A percentile compares a stretch with the other conserved stretches of the same genome.
These are phyloP conservation scores for Melastoma malabathricum DNA, from an alignment of 345 rosid species.

Conservation along the genomic window DNA sequence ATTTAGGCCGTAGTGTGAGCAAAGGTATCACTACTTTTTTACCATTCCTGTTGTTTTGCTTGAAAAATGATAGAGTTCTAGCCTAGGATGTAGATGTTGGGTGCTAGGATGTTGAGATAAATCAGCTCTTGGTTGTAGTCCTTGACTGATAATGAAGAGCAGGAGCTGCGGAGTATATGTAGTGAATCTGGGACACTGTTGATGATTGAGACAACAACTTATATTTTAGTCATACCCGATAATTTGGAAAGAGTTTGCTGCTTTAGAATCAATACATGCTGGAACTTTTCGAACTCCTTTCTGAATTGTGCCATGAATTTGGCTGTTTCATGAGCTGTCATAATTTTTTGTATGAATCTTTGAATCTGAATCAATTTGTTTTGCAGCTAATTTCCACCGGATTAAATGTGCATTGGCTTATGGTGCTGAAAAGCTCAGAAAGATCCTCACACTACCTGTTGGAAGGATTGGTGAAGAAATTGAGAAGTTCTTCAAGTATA, in stretches of 20 bases:
- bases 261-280: too few relatives aligned
- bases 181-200: too few relatives aligned
- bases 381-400: conserved; percentile 55
- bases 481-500: conserved; percentile 47
- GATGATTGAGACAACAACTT: too few relatives aligned
- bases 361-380: conserved; percentile 1
- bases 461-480: conserved; percentile 45
- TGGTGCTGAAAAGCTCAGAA: conserved; percentile 44
- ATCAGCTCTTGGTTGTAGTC: too few relatives aligned
- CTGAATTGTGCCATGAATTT: too few relatives aligned
- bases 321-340: conserved; percentile 1
- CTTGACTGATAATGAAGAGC: too few relatives aligned
- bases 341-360: neutral
- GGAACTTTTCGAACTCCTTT: too few relatives aligned
- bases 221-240: too few relatives aligned
- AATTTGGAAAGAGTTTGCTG: too few relatives aligned
- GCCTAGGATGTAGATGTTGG: too few relatives aligned
- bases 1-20: conserved; percentile 83
- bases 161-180: too few relatives aligned
- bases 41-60: neutral
- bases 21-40: conserved; percentile 32
- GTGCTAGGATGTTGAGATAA: too few relatives aligned
- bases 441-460: conserved; percentile 47
- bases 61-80: neutral
- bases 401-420: conserved; percentile 47